Conservation (phyloP, 352 stramenopile species). For the Saprolegnia diclina region DNA sequence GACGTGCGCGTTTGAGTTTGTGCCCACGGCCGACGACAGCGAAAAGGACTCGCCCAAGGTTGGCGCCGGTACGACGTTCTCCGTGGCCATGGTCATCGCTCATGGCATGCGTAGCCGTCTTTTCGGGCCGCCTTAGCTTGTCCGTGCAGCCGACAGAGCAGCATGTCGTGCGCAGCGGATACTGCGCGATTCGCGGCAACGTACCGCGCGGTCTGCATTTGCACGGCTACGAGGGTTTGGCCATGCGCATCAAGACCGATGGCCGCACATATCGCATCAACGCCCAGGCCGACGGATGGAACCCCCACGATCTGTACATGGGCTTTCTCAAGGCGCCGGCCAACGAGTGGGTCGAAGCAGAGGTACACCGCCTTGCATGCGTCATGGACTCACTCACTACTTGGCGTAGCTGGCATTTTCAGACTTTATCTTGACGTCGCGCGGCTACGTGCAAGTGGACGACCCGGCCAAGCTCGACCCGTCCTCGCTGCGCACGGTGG, state of each 20-base stretch:
- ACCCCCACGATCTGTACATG: slow-evolving; percentile 84
- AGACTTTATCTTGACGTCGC: slow-evolving; percentile 75
- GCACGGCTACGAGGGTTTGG: slow-evolving; percentile 77
- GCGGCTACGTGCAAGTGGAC: slow-evolving; percentile 77
- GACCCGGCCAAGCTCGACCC: slow-evolving; percentile 69
- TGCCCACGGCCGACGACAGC: neutral
- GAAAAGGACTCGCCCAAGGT: neutral
- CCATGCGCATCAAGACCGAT: slow-evolving; percentile 83
- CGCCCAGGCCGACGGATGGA: slow-evolving; percentile 81
- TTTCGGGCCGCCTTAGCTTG: slow-evolving; percentile 62
- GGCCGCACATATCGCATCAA: slow-evolving; percentile 81
- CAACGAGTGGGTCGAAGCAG: slow-evolving; percentile 79
- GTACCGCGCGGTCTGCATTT: slow-evolving; percentile 50
- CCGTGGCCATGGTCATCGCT: neutral
- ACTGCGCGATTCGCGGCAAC: slow-evolving; percentile 66
- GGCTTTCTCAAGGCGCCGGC: slow-evolving; percentile 74
- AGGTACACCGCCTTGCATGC: slow-evolving; percentile 37
- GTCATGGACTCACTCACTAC: neutral
- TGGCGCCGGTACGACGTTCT: neutral
- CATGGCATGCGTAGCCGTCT: slow-evolving; percentile 49
- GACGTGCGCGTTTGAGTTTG: slow-evolving; percentile 5
- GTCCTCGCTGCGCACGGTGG: slow-evolving; percentile 64
- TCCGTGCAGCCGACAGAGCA: slow-evolving; percentile 69
- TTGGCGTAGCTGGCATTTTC: slow-evolving; percentile 54
- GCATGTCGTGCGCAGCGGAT: slow-evolving; percentile 74